phyloP scores from a whole-genome alignment of 495 filamentous ascomycete genomes.

The Aspergillus indologenus region DNA sequence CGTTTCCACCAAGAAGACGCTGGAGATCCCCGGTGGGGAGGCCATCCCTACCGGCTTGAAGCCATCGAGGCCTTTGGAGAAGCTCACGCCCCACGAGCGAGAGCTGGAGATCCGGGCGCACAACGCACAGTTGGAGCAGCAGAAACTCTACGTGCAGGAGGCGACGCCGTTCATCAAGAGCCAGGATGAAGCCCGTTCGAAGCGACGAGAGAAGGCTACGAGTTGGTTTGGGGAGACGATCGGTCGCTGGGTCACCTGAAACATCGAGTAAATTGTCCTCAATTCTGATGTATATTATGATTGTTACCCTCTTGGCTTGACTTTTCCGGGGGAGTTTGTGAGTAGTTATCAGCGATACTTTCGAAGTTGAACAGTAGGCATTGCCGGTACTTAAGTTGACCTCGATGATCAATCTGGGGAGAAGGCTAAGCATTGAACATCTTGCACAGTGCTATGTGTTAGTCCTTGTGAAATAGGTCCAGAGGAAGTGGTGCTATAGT shows the following conservation, averaged over 20 bases:
- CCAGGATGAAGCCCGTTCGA: constrained; percentile 54
- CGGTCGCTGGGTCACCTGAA: constrained; percentile 43
- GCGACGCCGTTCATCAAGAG: constrained; percentile 54
- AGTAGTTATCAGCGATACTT: not conserved
- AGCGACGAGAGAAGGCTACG: constrained; percentile 57
- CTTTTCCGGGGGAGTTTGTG: not conserved
- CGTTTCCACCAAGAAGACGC: constrained; percentile 2
- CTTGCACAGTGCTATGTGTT: no score
- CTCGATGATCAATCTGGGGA: not conserved
- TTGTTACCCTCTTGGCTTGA: not conserved
- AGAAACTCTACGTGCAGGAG: constrained; percentile 49
- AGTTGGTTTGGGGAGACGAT: constrained; percentile 52
- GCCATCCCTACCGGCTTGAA: constrained; percentile 33
- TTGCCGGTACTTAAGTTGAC: not conserved
- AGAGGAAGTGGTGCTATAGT: no score
- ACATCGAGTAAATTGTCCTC: constrained; percentile 7
- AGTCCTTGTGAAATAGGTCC: no score
- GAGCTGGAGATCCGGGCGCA: constrained; percentile 64
- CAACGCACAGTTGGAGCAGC: constrained; percentile 57
- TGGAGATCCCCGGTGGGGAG: constrained; percentile 39
- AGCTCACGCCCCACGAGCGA: constrained; percentile 59
- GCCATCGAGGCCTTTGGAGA: constrained; percentile 54
- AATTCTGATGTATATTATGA: constrained; percentile 7
- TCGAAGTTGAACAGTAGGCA: not conserved
- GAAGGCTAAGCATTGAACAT: not conserved